Conservation (phyloP, 2,329 filamentous ascomycete genomes). For the Trichoderma semiorbis region DNA sequence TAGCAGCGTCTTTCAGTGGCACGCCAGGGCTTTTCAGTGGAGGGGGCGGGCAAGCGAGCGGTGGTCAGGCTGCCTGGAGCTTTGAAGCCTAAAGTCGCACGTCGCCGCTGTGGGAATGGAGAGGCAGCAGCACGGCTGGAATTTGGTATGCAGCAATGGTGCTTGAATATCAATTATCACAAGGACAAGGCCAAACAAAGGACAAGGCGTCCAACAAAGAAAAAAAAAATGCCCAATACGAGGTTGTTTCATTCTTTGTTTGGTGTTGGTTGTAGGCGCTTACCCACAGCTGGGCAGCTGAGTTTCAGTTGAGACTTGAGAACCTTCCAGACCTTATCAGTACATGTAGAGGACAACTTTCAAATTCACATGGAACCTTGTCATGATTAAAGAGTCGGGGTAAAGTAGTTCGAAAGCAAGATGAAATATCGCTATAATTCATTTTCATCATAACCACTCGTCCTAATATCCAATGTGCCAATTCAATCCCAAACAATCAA, state of each 20-base stretch:
- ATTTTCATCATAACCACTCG: not conserved
- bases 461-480: not conserved
- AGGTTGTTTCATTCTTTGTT: not conserved
- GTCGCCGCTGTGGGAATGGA: not conserved
- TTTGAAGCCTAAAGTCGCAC: not conserved
- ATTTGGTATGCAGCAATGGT: not conserved
- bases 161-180: not conserved
- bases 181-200: not conserved
- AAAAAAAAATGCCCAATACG: not conserved
- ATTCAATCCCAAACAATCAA: not conserved
- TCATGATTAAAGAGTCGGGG: too few relatives aligned
- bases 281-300: not conserved
- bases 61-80: not conserved
- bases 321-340: not conserved
- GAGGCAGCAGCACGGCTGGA: not conserved
- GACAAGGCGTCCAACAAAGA: not conserved
- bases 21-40: not conserved
- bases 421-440: not conserved
- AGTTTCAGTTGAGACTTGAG: not conserved
- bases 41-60: not conserved
- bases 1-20: constrained; percentile 5
- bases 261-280: not conserved
- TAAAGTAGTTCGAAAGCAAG: not conserved
- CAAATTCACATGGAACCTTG: not conserved
- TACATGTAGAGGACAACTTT: not conserved